Evolutionary conservation across 108 stramenopile species (phyloP).

Genomic region (Cyclotella kingstonii): DNA sequence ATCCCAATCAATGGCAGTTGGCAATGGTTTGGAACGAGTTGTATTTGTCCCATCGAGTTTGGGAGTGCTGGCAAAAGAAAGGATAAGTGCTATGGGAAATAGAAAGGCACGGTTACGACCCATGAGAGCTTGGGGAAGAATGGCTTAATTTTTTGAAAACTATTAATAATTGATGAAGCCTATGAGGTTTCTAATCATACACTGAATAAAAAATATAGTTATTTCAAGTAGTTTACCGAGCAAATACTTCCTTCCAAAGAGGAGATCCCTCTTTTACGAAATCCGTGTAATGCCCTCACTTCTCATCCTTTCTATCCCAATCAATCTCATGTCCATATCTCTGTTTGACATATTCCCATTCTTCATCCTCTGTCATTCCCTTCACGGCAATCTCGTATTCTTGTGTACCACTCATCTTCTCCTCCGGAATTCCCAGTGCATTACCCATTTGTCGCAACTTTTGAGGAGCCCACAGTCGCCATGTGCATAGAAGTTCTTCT

Average conservation of each 20-base stretch:
- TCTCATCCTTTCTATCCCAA: constrained; percentile 25
- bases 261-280: too few relatives aligned
- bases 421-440: constrained; percentile 39
- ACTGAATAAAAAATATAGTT: not conserved
- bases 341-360: constrained; percentile 55
- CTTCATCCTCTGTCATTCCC: constrained; percentile 76
- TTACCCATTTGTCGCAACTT: constrained; percentile 38
- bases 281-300: constrained; percentile 1
- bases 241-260: too few relatives aligned
- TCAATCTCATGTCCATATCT: constrained; percentile 48
- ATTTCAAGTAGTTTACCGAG: too few relatives aligned
- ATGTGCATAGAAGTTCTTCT: constrained; percentile 50
- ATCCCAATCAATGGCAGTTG: too few relatives aligned
- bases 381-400: constrained; percentile 48
- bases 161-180: not conserved
- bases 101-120: constrained; percentile 74
- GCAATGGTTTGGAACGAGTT: constrained; percentile 42
- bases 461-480: constrained; percentile 47
- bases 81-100: constrained; percentile 60
- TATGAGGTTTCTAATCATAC: not conserved
- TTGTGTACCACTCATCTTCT: constrained; percentile 16
- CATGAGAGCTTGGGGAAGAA: constrained; percentile 58
- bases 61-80: constrained; percentile 62
- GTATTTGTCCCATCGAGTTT: constrained; percentile 73
- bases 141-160: constrained; percentile 13